Conservation (phyloP, 2,329 filamentous ascomycete species). For the Colletotrichum sp. region DNA sequence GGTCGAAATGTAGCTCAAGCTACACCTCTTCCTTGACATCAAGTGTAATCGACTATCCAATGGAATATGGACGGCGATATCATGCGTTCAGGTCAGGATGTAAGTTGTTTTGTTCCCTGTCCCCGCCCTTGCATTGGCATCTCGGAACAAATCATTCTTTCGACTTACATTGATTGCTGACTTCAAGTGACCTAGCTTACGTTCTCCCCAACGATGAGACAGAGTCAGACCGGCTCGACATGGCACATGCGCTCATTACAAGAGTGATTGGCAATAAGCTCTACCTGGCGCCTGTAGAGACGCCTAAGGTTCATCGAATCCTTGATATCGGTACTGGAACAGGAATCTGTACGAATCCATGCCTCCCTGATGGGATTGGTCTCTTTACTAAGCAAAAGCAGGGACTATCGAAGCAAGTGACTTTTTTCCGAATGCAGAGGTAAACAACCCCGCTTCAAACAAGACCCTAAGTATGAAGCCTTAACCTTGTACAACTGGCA, state of each 20-base stretch:
- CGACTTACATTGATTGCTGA: no score
- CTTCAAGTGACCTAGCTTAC: neutral
- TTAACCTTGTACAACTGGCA: conserved; percentile 38
- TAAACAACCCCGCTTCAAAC: neutral
- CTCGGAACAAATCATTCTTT: neutral
- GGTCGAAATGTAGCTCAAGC: neutral
- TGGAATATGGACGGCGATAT: conserved; percentile 9
- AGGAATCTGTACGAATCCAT: conserved; percentile 37
- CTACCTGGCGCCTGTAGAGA: conserved; percentile 31
- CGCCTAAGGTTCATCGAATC: conserved; percentile 35
- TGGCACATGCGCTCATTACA: conserved; percentile 38
- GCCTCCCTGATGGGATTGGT: no score
- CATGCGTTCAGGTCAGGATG: conserved; percentile 13
- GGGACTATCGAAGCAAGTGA: conserved; percentile 44
- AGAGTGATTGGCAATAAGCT: conserved; percentile 34
- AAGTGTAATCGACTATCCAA: conserved; percentile 3
- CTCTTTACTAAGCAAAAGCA: neutral
- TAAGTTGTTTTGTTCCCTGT: conserved; percentile 11
- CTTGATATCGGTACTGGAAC: conserved; percentile 50
- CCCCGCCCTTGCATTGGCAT: neutral
- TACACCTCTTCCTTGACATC: conserved; percentile 3
- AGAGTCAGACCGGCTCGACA: conserved; percentile 42
- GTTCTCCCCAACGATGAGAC: conserved; percentile 38
- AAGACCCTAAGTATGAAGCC: conserved; percentile 29
- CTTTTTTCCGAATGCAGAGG: conserved; percentile 31